Evolutionary conservation across 306 rosid species (phyloP), one percentile per base, ranked within the genome.

Genomic region (Gastrolobium villosum): DNA sequence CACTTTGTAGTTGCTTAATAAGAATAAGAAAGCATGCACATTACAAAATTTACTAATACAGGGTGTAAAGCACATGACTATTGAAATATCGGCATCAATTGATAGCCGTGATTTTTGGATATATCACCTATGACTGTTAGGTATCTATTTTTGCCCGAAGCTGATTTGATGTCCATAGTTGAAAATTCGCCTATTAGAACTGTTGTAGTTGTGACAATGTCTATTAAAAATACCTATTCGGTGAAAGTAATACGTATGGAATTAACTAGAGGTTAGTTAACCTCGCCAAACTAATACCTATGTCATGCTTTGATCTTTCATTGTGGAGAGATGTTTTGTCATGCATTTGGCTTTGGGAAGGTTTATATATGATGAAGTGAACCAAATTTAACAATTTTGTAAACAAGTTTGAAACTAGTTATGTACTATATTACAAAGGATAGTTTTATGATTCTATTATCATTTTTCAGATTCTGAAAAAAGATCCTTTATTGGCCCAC

Each of bases 101-200:
- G n/a, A 54, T 54, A 39, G 61, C 77, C n/a, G n/a, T n/a, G n/a
- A n/a, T n/a, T n/a, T n/a, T n/a, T n/a, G n/a, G n/a, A n/a, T n/a
- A n/a, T n/a, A n/a, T 61, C 62, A 37, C 70, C 45, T 28, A 36
- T 52, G 78, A 54, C 66, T 74, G 65, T 34, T 73, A 1, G 59
- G 13, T 36, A 69, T 78, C 75, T 64, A n/a, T 55, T 78, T 76
- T 73, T 40, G 48, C 68, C 13, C 56, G 61, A 7, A 36, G 56
- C 14, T 82, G 86, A 85, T 78, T 85, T 78, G 86, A 85, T 78
- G 82, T 78, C n/a, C 82, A 46, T n/a, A n/a, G n/a, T 66, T 81
- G 76, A 68, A 39, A 10, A 77, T 77, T 68, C 68, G 64, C 54
- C 50, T n/a, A n/a, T 39, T 52, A 13, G 10, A 5, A 46, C 77